Base-by-base conservation (phyloP, 2,329 filamentous ascomycete genomes). In the Pseudonectria foliicola region DNA sequence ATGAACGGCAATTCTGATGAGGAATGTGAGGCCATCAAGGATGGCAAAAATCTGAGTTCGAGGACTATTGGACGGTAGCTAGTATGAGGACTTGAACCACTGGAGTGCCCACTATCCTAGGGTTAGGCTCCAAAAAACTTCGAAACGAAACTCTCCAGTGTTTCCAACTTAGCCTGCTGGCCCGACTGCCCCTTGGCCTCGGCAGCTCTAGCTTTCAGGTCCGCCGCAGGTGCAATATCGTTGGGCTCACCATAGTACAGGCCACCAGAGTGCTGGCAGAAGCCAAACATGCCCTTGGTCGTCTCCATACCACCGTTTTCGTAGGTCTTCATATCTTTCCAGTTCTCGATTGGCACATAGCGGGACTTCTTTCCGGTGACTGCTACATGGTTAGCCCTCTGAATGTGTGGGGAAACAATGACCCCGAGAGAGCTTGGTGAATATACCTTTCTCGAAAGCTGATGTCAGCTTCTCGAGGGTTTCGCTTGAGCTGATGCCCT, bases 211-310 rank as follows among this genome's bases (percentile, higher is more conserved):
- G 43, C 44, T 38, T 57, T 62, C 38, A 60, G 43, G 33, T 50
- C 44, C 10, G 38, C 37, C 23, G 56, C 46, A 10, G 45, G 45
- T 13, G 15, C 27, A n/a, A 44, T 25, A 27, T 57, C 50, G 15
- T 53, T 58, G 4, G 50, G 46, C 7, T 43, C 37, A 10, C 53
- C 51, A 37, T 56, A 59, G 37, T 60, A 61, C 29, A 49, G 32
- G 6, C 59, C 57, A 2, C 51, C 57, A 2, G 56, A 55, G 13
- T 49, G 29, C 39, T 62, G 59, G 14, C 55, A 55, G 34, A 62
- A 60, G 8, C 53, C 53, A 36, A 61, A 63, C 47, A 62, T 57
- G 29, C 50, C 43, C 40, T 61, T 61, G 35, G 57, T 50, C 7
- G 59, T 60, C 34, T 61, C 55, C n/a, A 60, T 48, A n/a, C 49